These are phyloP conservation scores for Populus simonii DNA, from an alignment of 345 rosid species.

Conservation along the genomic window DNA sequence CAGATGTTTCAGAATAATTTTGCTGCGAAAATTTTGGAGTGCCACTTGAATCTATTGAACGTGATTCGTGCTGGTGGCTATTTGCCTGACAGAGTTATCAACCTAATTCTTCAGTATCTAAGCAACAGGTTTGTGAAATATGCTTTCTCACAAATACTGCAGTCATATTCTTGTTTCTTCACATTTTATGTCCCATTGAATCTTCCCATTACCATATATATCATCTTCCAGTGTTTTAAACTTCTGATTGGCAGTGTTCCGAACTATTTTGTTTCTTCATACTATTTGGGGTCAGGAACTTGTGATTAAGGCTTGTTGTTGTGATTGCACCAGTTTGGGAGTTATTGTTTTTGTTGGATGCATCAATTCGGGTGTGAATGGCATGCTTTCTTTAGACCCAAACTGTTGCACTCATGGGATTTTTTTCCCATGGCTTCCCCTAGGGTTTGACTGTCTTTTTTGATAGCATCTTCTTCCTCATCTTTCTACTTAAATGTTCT, in stretches of 20 bases:
- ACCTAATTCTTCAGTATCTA: slow-evolving; percentile 90
- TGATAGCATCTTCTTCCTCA: neutral
- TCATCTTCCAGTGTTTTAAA: neutral
- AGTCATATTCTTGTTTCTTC: neutral
- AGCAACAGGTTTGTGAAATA: slow-evolving; percentile 69
- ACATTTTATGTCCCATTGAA: neutral
- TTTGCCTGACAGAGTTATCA: slow-evolving; percentile 93
- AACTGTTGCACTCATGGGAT: neutral
- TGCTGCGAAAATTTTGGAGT: slow-evolving; percentile 89
- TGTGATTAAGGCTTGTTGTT: neutral
- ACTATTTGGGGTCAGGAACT: neutral
- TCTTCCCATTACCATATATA: neutral
- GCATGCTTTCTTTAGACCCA: neutral
- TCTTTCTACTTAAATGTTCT: neutral
- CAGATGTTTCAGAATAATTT: slow-evolving; percentile 88
- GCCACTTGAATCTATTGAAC: slow-evolving; percentile 81
- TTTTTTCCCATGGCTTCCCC: neutral
- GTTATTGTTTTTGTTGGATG: neutral
- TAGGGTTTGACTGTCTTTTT: neutral
- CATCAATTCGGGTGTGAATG: neutral
- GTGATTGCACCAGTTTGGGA: neutral
- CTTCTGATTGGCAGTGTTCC: neutral
- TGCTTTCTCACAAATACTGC: neutral
- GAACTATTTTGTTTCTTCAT: neutral
- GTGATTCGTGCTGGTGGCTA: slow-evolving; percentile 83